Base-by-base conservation (phyloP, 495 filamentous ascomycete species). In the Cetradonia linearis region DNA sequence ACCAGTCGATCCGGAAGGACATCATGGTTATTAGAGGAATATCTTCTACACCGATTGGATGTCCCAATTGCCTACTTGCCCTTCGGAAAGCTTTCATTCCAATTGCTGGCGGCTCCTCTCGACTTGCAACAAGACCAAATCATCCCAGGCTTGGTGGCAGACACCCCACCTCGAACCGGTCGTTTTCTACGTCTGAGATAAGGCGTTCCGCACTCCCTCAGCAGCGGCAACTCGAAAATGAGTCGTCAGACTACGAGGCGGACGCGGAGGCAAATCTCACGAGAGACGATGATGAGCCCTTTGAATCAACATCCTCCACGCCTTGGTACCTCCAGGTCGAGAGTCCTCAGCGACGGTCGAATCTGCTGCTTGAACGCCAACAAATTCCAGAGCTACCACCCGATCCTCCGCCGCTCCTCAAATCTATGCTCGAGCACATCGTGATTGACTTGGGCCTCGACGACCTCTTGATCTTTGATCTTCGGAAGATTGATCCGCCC, bases 281-380 rank as follows among this genome's bases (percentile, higher is more conserved):
- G n/a, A 23, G 20, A 31, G 47, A 34, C 20, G 37, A 52, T 33
- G 31, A 55, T 31, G 49, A 55, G 11, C 11, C 14, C 23, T 37
- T n/a, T 4, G 28, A 46, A 10, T 25, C 55, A 33, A 42, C 28
- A 11, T 2, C 46, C 6, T 58, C 63, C 18, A 54, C 80, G 2
- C 91, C 92, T 7, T 98, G 93, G 93, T 96, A 95, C 72, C 80
- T 96, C 46, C 84, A 90, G 69, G 83, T 87, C 63, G 79, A 89
- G 63, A 65, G 70, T 33, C 70, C 74, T 18, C 60, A 67, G 47
- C 64, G 55, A 37, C 68, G 75, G 23, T 74, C 76, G 1, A 69
- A 72, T 40, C 75, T 83, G 1, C 65, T 87, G 42, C 75, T 78
- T 58, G 77, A 83, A 31, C 81, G 77, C 37, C 80, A 87, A 63